Percentiles rank a stretch among this genome's conserved stretches.
Conservation (phyloP, 1,284 basidiomycete species). For the Uromyces viciae-fabae region DNA sequence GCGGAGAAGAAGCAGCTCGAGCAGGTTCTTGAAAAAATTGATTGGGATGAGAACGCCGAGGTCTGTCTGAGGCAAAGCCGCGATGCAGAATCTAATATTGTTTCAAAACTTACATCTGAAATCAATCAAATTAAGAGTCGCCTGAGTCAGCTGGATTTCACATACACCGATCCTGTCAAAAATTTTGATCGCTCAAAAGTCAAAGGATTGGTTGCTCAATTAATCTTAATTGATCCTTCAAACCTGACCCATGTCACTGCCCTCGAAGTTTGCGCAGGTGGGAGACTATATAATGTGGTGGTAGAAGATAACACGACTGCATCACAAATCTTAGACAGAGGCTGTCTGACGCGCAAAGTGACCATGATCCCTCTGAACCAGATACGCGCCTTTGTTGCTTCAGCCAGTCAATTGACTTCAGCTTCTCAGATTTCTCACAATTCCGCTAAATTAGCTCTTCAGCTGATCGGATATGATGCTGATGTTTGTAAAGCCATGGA, state of each 20-base stretch:
- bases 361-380: conserved; percentile 93
- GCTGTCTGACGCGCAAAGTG: conserved; percentile 79
- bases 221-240: conserved; percentile 69
- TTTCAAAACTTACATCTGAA: conserved; percentile 59
- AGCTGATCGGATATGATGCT: conserved; percentile 77
- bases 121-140: conserved; percentile 71
- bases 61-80: conserved; percentile 63
- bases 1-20: conserved; percentile 64
- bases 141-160: conserved; percentile 72
- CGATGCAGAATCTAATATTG: conserved; percentile 62
- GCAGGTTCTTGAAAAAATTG: conserved; percentile 63
- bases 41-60: conserved; percentile 78
- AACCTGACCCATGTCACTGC: conserved; percentile 72
- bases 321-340: conserved; percentile 76
- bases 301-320: conserved; percentile 86
- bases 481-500: conserved; percentile 85
- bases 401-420: conserved; percentile 70
- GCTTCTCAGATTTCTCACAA: conserved; percentile 74
- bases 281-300: conserved; percentile 87
- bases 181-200: conserved; percentile 82
- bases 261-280: conserved; percentile 87
- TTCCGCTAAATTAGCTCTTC: conserved; percentile 79
- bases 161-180: conserved; percentile 72
- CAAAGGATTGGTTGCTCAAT: conserved; percentile 64
- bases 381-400: conserved; percentile 70